Evolutionary conservation across 1,284 basidiomycete species (phyloP).

Genomic region (Mycosarcoma maydis): DNA sequence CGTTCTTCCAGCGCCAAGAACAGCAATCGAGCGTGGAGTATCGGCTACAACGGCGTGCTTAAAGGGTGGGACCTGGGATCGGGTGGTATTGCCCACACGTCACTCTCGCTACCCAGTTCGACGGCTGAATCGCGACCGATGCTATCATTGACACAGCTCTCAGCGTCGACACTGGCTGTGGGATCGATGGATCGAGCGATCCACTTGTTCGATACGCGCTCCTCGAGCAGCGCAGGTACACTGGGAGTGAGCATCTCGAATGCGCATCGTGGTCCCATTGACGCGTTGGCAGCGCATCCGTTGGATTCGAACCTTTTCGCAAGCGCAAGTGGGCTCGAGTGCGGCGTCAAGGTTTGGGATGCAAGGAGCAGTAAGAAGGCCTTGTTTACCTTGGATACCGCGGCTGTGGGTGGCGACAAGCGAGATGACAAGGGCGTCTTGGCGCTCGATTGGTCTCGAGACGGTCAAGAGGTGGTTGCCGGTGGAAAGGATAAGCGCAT

Average conservation of each 20-base stretch:
- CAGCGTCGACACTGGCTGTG: conserved; percentile 29
- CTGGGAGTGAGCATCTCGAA: conserved; percentile 30
- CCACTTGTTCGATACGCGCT: conserved; percentile 59
- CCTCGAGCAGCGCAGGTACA: background rate
- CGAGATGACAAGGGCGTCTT: conserved; percentile 52
- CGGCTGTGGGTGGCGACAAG: background rate
- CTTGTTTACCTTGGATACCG: conserved; percentile 53
- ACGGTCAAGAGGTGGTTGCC: conserved; percentile 58
- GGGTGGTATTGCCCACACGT: conserved; percentile 31
- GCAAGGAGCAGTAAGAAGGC: conserved; percentile 53
- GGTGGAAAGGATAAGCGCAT: conserved; percentile 61
- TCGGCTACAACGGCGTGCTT: conserved; percentile 60
- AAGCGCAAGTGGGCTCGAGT: conserved; percentile 46
- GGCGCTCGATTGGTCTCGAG: conserved; percentile 54
- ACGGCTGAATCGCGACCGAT: conserved; percentile 31
- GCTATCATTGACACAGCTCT: conserved; percentile 48
- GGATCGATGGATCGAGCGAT: conserved; percentile 60
- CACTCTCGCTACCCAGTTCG: conserved; percentile 14
- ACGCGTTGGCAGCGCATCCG: conserved; percentile 47
- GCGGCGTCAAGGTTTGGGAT: conserved; percentile 60
- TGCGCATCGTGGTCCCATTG: conserved; percentile 54
- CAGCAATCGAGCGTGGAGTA: conserved; percentile 42
- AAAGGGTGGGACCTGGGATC: conserved; percentile 56
- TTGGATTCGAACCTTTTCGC: conserved; percentile 49
- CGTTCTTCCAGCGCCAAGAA: conserved; percentile 16